Evolutionary conservation across 768 basidiomycete species (phyloP), one percentile per base, ranked within the genome.

Genomic region (Phylloporus rhodoxanthus): DNA sequence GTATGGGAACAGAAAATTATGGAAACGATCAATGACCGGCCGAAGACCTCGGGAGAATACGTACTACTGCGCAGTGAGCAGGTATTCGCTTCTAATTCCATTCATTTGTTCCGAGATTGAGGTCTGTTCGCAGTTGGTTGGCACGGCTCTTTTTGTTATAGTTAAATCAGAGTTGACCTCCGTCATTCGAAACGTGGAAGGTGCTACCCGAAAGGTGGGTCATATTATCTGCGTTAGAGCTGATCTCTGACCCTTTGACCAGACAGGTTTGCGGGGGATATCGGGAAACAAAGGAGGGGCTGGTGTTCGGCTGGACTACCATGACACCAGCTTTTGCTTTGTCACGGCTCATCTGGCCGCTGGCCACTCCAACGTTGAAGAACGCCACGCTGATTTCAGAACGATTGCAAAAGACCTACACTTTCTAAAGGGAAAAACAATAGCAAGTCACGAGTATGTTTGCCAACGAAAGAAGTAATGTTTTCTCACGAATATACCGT

Each of bases 271-370:
- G 36, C 78, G 86, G 29, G 96, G 96, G 11, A 92, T 98, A 81
- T 92, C 92, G 1, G 96, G 93, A 25, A 95, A 95, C 72, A 95
- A 99, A 71, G 96, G 96, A 17, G 96, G 92, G 2, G 89, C 95
- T 11, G 93, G 86, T 6, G 91, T 99, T 55, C 85, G 96, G 11
- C 72, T 99, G 44, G 89, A 98, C 25, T 91, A 90, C 59, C 77
- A 88, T 56, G 92, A 94, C 62, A 89, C 94, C 8, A 87, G 80
- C 48, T 86, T 97, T 60, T 99, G 96, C 70, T 94, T 98, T 70
- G 66, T 99, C 54, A 97, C 95, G 8, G 91, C 91, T 4, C 96
- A 98, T 68, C 77, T 98, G 36, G 94, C 96, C 14, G 94, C 96
- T n/a, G 96, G 96, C 7, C 93, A 96, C 61, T 63, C 78, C 6